Evolutionary conservation across 208 protist species (phyloP).

Genomic region (Acanthamoeba lenticulata): DNA sequence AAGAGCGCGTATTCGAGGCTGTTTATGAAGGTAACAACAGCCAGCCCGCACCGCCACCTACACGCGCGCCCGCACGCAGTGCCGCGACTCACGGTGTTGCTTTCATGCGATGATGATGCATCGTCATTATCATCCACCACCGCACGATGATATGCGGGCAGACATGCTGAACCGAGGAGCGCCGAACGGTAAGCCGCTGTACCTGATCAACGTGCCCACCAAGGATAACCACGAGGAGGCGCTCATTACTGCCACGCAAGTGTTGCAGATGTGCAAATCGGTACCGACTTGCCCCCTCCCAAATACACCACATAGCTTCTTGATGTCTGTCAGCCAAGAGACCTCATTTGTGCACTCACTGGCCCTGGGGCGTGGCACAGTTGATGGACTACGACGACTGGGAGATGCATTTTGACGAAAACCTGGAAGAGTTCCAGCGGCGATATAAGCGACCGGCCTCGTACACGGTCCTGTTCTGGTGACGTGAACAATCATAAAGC

Average conservation of each 20-base stretch:
- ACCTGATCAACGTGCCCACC: conserved; percentile 72
- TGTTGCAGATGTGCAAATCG: conserved; percentile 58
- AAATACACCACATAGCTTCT: too few species aligned
- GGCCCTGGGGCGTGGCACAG: too few species aligned
- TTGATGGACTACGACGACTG: conserved; percentile 40
- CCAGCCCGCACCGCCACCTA: too few species aligned
- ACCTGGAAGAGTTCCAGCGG: conserved; percentile 40
- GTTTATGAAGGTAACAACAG: conserved; percentile 61
- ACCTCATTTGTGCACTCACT: too few species aligned
- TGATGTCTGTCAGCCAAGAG: too few species aligned
- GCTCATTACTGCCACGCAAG: background rate
- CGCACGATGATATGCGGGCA: too few species aligned
- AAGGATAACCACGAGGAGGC: conserved; percentile 73
- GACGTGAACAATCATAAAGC: too few species aligned
- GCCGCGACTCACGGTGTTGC: too few species aligned
- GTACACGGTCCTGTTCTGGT: conserved; percentile 23
- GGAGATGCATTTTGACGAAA: conserved; percentile 53
- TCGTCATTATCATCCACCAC: too few species aligned
- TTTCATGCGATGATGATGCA: too few species aligned
- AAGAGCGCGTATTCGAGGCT: conserved; percentile 79
- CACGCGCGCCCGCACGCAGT: too few species aligned
- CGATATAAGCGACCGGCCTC: conserved; percentile 20
- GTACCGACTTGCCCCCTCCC: too few species aligned
- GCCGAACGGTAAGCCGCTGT: background rate
- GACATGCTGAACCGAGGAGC: conserved; percentile 31